Evolutionary conservation across 306 rosid species (phyloP).

Genomic region (Medicago arabica): DNA sequence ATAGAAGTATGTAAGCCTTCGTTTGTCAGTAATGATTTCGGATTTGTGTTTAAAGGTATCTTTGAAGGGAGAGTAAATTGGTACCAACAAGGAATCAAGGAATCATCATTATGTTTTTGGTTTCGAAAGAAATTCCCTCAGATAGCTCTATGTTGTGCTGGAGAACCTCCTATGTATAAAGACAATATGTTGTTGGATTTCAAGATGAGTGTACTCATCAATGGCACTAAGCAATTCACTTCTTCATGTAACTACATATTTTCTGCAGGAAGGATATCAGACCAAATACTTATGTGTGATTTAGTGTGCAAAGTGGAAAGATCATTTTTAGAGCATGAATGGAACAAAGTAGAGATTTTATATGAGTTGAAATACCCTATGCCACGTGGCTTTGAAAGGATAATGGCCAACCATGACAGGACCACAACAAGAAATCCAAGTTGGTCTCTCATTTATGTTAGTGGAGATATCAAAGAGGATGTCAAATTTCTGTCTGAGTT

Average conservation of each 20-base stretch:
- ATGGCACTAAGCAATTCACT: slow-evolving; percentile 25
- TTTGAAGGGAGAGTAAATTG: neutral
- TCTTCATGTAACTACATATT: slow-evolving; percentile 8
- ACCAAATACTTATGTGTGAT: slow-evolving; percentile 15
- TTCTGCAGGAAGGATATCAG: neutral
- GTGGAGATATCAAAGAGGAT: neutral
- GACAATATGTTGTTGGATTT: slow-evolving; percentile 4
- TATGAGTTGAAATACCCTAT: slow-evolving; percentile 33
- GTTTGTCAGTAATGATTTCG: neutral
- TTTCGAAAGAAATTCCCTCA: slow-evolving; percentile 4
- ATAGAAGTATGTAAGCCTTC: slow-evolving; percentile 2
- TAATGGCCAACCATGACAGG: neutral
- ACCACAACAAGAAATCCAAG: neutral
- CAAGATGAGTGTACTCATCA: slow-evolving; percentile 19
- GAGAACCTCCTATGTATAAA: neutral
- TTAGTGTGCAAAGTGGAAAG: neutral
- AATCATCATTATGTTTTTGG: slow-evolving; percentile 10
- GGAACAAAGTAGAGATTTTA: slow-evolving; percentile 27
- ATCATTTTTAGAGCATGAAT: neutral
- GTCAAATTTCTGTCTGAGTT: slow-evolving; percentile 1
- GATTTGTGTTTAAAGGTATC: neutral
- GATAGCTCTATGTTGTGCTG: slow-evolving; percentile 12
- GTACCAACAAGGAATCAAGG: neutral
- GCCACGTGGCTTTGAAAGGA: slow-evolving; percentile 9
- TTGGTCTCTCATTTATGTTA: slow-evolving; percentile 17